phyloP scores from a whole-genome alignment of 1,284 basidiomycete genomes.

The Heterobasidion occidentale region DNA sequence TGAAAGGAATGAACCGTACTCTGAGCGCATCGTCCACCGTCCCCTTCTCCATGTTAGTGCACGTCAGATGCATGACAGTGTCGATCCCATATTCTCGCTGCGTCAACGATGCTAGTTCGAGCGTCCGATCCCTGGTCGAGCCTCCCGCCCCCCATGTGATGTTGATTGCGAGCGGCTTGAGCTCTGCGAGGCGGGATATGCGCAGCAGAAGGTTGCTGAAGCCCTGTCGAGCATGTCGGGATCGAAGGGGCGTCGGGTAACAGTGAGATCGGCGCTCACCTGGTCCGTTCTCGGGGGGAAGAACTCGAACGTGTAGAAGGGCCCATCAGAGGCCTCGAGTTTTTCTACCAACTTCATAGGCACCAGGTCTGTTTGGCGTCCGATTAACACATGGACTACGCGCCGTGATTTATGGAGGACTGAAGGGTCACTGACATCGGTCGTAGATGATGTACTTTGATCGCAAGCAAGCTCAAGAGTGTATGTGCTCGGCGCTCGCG shows the following conservation, averaged over 20 bases:
- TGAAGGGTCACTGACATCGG: too few species aligned
- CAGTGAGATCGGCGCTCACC: conserved; percentile 27
- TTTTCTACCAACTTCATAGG: conserved; percentile 67
- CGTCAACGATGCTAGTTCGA: conserved; percentile 77
- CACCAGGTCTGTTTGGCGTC: not conserved
- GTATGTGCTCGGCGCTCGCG: too few species aligned
- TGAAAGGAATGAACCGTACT: conserved; percentile 34
- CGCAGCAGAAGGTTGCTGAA: conserved; percentile 82
- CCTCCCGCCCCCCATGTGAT: conserved; percentile 99
- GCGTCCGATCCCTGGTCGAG: conserved; percentile 78
- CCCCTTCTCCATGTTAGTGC: conserved; percentile 93
- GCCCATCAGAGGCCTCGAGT: conserved; percentile 37
- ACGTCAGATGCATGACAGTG: conserved; percentile 92
- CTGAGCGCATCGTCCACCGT: conserved; percentile 80
- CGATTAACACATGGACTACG: not conserved
- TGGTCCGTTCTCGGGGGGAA: conserved; percentile 93
- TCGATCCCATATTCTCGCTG: conserved; percentile 70
- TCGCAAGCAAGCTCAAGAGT: too few species aligned
- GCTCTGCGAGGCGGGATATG: conserved; percentile 61
- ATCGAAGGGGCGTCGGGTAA: conserved; percentile 7
- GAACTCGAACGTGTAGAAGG: conserved; percentile 90
- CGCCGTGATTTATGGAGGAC: too few species aligned
- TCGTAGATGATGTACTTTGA: too few species aligned
- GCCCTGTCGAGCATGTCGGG: conserved; percentile 40
- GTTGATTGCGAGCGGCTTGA: conserved; percentile 76